A percentile compares a stretch with the other conserved stretches of the same genome.
Evolutionary conservation across 192 early-diverging fungal genomes (phyloP).

Genomic region (Diversispora eburnea): DNA sequence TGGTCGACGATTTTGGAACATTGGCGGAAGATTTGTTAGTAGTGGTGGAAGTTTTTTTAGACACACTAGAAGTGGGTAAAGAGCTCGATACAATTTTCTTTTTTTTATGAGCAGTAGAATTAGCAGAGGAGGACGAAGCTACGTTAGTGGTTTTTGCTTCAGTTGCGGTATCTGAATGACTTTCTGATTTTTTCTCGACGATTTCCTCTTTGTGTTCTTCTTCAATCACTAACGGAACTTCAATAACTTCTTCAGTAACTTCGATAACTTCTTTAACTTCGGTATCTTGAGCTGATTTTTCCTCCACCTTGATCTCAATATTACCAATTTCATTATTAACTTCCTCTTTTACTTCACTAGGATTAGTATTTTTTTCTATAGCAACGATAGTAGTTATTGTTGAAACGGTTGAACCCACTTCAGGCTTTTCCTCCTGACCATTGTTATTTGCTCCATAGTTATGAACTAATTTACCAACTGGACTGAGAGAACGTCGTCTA

Average conservation of each 20-base stretch:
- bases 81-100: neutral
- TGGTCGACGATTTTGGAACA: neutral
- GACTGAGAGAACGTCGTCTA: constrained; percentile 10
- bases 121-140: neutral
- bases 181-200: neutral
- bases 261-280: neutral
- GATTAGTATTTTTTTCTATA: neutral
- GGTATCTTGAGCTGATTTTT: neutral
- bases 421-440: too few relatives aligned
- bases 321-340: neutral
- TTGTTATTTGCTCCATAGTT: neutral
- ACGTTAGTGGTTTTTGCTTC: neutral
- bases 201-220: neutral
- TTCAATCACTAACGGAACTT: neutral
- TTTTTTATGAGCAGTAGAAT: neutral
- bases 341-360: neutral
- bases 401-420: neutral
- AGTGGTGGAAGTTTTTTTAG: neutral
- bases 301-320: neutral
- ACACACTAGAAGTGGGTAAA: neutral
- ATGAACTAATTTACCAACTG: neutral
- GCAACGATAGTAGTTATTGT: neutral
- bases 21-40: neutral
- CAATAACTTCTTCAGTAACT: neutral
- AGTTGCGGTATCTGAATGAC: neutral